Conservation (phyloP, 106 monocot species). For the Vanilla planifolia region DNA sequence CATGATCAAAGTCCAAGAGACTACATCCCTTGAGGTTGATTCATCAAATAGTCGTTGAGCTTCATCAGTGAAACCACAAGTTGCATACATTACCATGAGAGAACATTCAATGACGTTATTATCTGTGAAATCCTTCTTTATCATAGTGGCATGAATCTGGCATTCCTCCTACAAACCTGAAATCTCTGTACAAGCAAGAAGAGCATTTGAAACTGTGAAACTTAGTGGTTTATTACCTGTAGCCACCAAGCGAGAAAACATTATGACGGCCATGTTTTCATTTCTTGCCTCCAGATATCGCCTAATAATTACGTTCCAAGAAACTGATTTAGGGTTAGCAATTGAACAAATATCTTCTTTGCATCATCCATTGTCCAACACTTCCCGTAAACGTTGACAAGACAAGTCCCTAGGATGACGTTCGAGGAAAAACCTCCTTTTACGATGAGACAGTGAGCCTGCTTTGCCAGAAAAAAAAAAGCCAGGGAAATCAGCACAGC, state of each 20-base stretch:
- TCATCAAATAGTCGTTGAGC: conserved; percentile 34
- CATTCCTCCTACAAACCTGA: conserved; percentile 30
- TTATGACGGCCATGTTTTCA: conserved; percentile 25
- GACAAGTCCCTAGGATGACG: conserved; percentile 42
- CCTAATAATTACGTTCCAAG: conserved; percentile 79
- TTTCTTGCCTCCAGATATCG: conserved; percentile 49
- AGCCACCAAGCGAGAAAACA: conserved; percentile 53
- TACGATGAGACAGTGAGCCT: conserved; percentile 37
- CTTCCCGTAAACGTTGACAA: conserved; percentile 75
- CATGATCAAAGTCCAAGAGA: conserved; percentile 57
- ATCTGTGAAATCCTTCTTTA: conserved; percentile 33
- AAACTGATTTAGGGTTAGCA: conserved; percentile 30
- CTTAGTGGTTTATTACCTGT: conserved; percentile 33
- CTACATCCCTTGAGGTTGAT: conserved; percentile 24
- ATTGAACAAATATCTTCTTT: conserved; percentile 49
- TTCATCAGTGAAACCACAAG: conserved; percentile 46
- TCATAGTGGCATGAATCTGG: conserved; percentile 36
- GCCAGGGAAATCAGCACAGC: conserved; percentile 32
- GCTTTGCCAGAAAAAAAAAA: conserved; percentile 25
- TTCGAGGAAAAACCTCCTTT: conserved; percentile 36
- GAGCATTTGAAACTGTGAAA: conserved; percentile 50
- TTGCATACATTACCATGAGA: conserved; percentile 62
- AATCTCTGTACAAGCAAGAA: conserved; percentile 49
- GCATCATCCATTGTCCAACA: conserved; percentile 38
- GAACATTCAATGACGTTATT: conserved; percentile 36